Evolutionary conservation across 768 basidiomycete species (phyloP).

Genomic region (Trametes cinnabarina): DNA sequence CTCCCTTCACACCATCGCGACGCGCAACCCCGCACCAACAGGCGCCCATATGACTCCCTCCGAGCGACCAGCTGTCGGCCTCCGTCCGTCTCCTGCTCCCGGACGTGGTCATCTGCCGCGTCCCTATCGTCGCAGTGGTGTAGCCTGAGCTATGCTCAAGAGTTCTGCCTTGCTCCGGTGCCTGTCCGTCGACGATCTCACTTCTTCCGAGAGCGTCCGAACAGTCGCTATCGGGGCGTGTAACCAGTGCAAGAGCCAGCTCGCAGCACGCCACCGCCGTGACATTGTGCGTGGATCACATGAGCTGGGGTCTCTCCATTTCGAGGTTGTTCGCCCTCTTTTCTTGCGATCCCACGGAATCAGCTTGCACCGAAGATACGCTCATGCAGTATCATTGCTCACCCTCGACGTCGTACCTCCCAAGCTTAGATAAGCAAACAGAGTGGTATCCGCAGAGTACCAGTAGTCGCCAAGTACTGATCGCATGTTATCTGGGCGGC

Average conservation of each 20-base stretch:
- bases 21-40: neutral
- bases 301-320: constrained; percentile 6
- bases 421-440: too few species aligned
- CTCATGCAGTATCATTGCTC: too few species aligned
- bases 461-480: too few species aligned
- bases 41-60: constrained; percentile 6
- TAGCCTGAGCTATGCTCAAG: neutral
- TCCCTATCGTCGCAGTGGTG: neutral
- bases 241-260: neutral
- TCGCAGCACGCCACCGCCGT: constrained; percentile 12
- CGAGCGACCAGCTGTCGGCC: neutral
- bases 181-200: neutral
- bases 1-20: constrained; percentile 7
- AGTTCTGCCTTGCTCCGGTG: neutral
- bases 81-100: neutral
- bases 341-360: neutral
- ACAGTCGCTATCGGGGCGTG: neutral
- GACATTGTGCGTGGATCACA: constrained; percentile 16
- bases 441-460: too few species aligned
- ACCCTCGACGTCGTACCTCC: too few species aligned
- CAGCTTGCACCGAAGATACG: neutral
- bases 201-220: constrained; percentile 1
- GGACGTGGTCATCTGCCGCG: neutral
- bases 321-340: neutral
- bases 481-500: neutral